Evolutionary conservation across 805 yeast genomes (phyloP).

Genomic region (Myxozyma monticola): DNA sequence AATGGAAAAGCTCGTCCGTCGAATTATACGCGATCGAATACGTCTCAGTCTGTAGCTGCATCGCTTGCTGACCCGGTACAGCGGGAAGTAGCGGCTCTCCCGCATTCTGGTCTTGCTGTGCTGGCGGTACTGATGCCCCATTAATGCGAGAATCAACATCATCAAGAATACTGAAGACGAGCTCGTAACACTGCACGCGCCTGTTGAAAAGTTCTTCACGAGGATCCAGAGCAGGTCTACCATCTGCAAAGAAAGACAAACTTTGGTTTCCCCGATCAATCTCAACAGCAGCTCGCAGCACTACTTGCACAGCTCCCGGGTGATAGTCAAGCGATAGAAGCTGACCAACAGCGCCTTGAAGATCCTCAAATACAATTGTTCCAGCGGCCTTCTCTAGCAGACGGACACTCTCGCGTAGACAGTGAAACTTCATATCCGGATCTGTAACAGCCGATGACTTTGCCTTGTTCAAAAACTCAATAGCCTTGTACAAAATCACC

Average conservation of each 20-base stretch:
- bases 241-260: constrained; percentile 55
- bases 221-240: constrained; percentile 50
- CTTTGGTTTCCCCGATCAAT: constrained; percentile 63
- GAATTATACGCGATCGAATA: constrained; percentile 73
- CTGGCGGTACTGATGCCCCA: constrained; percentile 35
- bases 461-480: constrained; percentile 87
- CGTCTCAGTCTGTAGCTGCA: constrained; percentile 64
- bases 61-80: constrained; percentile 7
- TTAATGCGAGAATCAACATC: constrained; percentile 68
- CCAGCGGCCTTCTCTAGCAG: constrained; percentile 79
- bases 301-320: constrained; percentile 82
- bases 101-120: neutral
- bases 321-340: constrained; percentile 76
- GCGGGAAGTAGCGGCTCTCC: neutral
- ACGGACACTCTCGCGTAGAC: constrained; percentile 68
- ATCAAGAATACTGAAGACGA: constrained; percentile 73
- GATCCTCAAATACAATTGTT: constrained; percentile 71
- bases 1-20: constrained; percentile 84
- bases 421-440: constrained; percentile 65
- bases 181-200: constrained; percentile 61
- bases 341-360: constrained; percentile 75
- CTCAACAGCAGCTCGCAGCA: constrained; percentile 71
- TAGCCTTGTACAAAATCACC: constrained; percentile 88
- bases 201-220: constrained; percentile 53
- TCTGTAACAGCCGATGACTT: constrained; percentile 68